Conservation (phyloP, 2,329 filamentous ascomycete species). For the Aaosphaeria pasadenensis region DNA sequence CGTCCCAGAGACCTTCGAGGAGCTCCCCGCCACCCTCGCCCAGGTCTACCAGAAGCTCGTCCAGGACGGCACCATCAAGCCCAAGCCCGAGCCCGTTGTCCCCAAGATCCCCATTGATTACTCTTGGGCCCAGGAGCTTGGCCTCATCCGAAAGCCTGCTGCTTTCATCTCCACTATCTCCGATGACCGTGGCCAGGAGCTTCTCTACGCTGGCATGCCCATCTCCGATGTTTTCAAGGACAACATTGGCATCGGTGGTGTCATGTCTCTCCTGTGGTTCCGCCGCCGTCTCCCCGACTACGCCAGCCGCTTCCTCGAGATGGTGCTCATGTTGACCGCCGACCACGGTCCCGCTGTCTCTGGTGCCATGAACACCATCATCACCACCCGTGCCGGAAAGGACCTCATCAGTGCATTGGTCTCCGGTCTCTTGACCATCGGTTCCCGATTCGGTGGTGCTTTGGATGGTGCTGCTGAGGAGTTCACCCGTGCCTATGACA, state of each 20-base stretch:
- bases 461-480: conserved; percentile 97
- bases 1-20: conserved; percentile 96
- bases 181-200: conserved; percentile 98
- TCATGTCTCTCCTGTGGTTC: conserved; percentile 99
- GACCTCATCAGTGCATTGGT: conserved; percentile 95
- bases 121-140: conserved; percentile 98
- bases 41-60: conserved; percentile 87
- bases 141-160: conserved; percentile 98
- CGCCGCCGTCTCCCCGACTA: conserved; percentile 93
- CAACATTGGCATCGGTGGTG: conserved; percentile 98
- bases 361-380: conserved; percentile 99
- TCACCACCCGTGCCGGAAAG: conserved; percentile 98
- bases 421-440: conserved; percentile 95
- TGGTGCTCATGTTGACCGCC: conserved; percentile 99
- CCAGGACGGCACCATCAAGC: conserved; percentile 78
- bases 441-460: conserved; percentile 96
- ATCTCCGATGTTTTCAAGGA: conserved; percentile 99
- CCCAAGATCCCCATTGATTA: conserved; percentile 99
- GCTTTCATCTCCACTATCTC: conserved; percentile 99
- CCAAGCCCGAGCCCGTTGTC: conserved; percentile 82
- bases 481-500: conserved; percentile 97
- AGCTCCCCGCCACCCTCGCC: conserved; percentile 75
- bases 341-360: conserved; percentile 99
- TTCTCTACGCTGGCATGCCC: conserved; percentile 97
- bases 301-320: conserved; percentile 98